Evolutionary conservation across 2,329 filamentous ascomycete genomes (phyloP).

Genomic region (Escovopsis weberi): DNA sequence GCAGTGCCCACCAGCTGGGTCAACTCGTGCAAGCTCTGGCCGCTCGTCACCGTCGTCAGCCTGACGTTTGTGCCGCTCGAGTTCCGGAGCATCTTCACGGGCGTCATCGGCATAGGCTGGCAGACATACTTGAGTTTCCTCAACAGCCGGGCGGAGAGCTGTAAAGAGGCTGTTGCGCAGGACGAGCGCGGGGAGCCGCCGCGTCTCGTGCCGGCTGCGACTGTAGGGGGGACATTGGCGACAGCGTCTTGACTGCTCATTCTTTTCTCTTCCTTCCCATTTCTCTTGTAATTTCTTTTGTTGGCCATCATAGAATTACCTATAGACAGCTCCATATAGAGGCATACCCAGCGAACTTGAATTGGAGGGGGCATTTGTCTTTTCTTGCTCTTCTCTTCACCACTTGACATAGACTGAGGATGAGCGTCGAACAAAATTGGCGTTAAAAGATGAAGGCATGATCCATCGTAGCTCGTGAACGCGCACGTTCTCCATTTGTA

Average conservation of each 20-base stretch:
- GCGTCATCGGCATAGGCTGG: constrained; percentile 73
- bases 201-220: background rate
- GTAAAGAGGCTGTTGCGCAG: constrained; percentile 2
- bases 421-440: too few species aligned
- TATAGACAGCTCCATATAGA: background rate
- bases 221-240: background rate
- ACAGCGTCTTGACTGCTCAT: background rate
- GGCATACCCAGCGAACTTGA: background rate
- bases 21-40: constrained; percentile 82
- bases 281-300: too few species aligned
- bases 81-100: constrained; percentile 68
- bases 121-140: constrained; percentile 79
- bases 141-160: constrained; percentile 54
- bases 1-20: constrained; percentile 64
- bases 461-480: too few species aligned
- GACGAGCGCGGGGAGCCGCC: background rate
- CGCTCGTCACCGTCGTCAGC: constrained; percentile 69
- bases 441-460: too few species aligned
- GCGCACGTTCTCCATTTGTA: too few species aligned
- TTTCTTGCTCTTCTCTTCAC: too few species aligned
- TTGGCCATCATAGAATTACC: background rate
- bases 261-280: background rate
- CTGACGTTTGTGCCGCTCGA: constrained; percentile 73
- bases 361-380: too few species aligned
- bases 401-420: too few species aligned